phyloP scores from a whole-genome alignment of 345 rosid species.

The Lumnitzera racemosa region DNA sequence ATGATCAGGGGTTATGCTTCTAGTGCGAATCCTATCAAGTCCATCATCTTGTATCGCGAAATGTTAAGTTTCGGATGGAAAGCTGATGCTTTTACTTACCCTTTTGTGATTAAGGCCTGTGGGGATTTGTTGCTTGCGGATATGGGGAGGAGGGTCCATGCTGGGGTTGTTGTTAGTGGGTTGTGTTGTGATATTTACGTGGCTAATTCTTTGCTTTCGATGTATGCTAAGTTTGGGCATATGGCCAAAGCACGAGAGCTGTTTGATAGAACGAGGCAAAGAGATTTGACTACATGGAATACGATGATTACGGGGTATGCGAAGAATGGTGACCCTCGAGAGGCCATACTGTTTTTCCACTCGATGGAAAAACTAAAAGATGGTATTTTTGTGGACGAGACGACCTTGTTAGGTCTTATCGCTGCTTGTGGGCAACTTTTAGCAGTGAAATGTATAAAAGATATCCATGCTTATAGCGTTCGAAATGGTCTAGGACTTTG shows the following conservation, averaged over 20 bases:
- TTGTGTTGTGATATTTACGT: constrained; percentile 12
- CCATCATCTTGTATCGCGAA: constrained; percentile 14
- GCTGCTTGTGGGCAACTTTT: constrained; percentile 9
- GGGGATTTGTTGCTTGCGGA: constrained; percentile 15
- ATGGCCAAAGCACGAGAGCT: constrained; percentile 4
- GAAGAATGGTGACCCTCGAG: constrained; percentile 10
- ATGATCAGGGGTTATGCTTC: constrained; percentile 23
- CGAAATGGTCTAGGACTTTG: constrained; percentile 2
- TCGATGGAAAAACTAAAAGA: constrained; percentile 7
- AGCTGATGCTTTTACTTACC: constrained; percentile 17
- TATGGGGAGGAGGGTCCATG: constrained; percentile 14
- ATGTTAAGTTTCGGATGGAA: constrained; percentile 12
- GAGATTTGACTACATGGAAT: constrained; percentile 23
- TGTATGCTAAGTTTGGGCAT: constrained; percentile 14
- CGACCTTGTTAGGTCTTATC: constrained; percentile 16
- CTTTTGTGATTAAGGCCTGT: constrained; percentile 21
- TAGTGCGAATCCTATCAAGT: constrained; percentile 7
- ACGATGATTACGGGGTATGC: constrained; percentile 15
- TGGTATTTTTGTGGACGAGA: constrained; percentile 10
- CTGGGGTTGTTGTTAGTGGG: constrained; percentile 13
- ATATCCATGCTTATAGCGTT: constrained; percentile 13
- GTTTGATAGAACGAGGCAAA: constrained; percentile 22
- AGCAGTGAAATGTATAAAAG: constrained; percentile 13
- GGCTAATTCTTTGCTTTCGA: constrained; percentile 14
- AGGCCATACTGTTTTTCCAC: constrained; percentile 5